Evolutionary conservation across 257 asterid species (phyloP).

Genomic region (Solanum ossicruentum): DNA sequence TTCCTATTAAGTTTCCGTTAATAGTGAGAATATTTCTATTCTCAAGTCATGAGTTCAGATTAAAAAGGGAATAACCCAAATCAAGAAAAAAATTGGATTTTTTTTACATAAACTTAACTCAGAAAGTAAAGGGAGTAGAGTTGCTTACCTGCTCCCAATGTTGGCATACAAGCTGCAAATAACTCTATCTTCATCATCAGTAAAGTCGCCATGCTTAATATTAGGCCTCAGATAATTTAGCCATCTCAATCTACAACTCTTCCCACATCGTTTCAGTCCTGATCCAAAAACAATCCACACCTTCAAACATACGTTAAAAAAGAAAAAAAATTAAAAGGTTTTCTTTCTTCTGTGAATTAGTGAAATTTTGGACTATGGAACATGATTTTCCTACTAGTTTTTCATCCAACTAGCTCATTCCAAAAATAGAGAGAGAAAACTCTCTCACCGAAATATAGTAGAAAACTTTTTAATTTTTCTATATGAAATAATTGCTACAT

Average conservation of each 20-base stretch:
- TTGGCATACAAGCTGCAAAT: neutral
- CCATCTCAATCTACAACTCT: slow-evolving; percentile 1
- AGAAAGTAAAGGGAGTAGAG: neutral
- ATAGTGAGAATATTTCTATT: neutral
- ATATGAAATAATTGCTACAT: too few relatives aligned
- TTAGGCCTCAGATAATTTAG: neutral
- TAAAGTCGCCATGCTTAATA: neutral
- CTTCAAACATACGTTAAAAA: neutral
- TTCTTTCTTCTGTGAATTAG: too few relatives aligned
- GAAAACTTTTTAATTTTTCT: too few relatives aligned
- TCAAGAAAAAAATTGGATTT: neutral
- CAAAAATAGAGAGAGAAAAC: too few relatives aligned
- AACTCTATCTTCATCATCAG: neutral
- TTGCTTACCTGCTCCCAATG: neutral
- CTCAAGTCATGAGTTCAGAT: neutral
- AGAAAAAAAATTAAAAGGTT: too few relatives aligned
- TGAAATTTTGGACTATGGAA: too few relatives aligned
- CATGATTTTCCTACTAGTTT: too few relatives aligned
- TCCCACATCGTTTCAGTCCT: neutral
- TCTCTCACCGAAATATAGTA: too few relatives aligned
- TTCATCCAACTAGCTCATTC: too few relatives aligned
- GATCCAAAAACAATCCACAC: neutral
- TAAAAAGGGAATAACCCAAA: neutral
- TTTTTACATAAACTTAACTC: neutral
- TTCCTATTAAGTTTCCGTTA: neutral